phyloP scores from a whole-genome alignment of 2,329 filamentous ascomycete genomes.

The Penicillium expansum region DNA sequence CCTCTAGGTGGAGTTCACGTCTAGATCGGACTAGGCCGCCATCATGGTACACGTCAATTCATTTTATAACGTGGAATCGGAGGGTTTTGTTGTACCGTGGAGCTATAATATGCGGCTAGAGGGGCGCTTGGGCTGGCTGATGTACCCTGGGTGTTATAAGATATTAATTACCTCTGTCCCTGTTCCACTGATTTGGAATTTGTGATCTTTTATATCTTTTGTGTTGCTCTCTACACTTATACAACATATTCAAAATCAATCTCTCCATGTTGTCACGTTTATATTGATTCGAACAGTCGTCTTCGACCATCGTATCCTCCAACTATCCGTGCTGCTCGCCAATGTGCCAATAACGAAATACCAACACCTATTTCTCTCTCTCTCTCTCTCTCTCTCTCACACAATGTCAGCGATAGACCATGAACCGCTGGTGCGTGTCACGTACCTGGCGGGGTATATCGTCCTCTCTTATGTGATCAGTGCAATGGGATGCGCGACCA shows the following conservation, averaged over 20 bases:
- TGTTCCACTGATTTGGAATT: neutral
- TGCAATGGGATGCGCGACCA: constrained; percentile 72
- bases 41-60: constrained; percentile 3
- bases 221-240: neutral
- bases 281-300: neutral
- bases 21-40: constrained; percentile 10
- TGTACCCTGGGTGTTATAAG: constrained; percentile 3
- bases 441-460: constrained; percentile 59
- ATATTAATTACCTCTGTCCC: neutral
- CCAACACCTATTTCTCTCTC: neutral
- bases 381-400: neutral
- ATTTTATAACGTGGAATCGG: neutral
- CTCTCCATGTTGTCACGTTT: neutral
- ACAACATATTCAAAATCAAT: neutral
- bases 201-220: neutral
- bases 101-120: neutral
- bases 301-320: neutral
- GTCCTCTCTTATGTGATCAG: constrained; percentile 68
- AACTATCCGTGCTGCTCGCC: too few relatives aligned
- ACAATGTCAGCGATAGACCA: constrained; percentile 22
- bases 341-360: neutral
- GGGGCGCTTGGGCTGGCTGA: neutral
- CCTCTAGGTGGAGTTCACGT: constrained; percentile 6
- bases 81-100: neutral
- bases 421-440: constrained; percentile 16